These are phyloP conservation scores for Lactarius indigo DNA, from an alignment of 768 basidiomycete species.

Conservation along the genomic window DNA sequence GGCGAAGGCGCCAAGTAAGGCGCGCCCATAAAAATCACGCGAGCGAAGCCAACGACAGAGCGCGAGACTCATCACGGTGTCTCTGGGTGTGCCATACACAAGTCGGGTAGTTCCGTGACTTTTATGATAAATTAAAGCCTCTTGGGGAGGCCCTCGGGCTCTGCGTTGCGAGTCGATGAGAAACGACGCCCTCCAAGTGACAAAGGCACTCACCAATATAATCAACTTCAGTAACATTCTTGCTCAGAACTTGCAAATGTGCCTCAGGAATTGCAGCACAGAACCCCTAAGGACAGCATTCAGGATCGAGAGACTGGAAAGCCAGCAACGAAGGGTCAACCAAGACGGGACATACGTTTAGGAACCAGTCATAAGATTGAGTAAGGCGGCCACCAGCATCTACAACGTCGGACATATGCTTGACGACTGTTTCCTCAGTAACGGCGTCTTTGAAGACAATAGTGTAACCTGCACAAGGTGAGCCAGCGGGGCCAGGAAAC, in stretches of 20 bases:
- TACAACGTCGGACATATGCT: conserved; percentile 14
- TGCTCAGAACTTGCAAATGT: conserved; percentile 5
- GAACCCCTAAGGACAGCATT: conserved; percentile 7
- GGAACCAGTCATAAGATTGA: conserved; percentile 17
- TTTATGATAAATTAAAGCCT: neutral
- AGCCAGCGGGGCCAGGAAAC: neutral
- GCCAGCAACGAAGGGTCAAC: neutral
- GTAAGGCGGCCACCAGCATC: conserved; percentile 21
- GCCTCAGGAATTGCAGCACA: conserved; percentile 20
- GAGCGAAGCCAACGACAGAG: neutral
- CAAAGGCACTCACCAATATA: conserved; percentile 15
- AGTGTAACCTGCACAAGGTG: conserved; percentile 13
- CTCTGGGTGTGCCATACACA: neutral
- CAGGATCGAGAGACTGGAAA: neutral
- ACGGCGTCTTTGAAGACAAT: conserved; percentile 18
- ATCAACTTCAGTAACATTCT: conserved; percentile 14
- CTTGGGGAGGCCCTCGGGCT: conserved; percentile 19
- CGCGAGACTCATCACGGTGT: neutral
- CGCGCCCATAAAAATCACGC: neutral
- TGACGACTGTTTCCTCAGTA: conserved; percentile 13
- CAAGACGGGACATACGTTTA: conserved; percentile 10
- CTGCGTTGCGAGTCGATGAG: conserved; percentile 1
- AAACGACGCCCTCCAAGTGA: neutral
- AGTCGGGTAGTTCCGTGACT: neutral
- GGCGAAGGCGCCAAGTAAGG: neutral